A percentile compares a stretch with the other conserved stretches of the same genome.
Conservation (phyloP, 2,329 filamentous ascomycete genomes). For the Trichoderma oligosporum region DNA sequence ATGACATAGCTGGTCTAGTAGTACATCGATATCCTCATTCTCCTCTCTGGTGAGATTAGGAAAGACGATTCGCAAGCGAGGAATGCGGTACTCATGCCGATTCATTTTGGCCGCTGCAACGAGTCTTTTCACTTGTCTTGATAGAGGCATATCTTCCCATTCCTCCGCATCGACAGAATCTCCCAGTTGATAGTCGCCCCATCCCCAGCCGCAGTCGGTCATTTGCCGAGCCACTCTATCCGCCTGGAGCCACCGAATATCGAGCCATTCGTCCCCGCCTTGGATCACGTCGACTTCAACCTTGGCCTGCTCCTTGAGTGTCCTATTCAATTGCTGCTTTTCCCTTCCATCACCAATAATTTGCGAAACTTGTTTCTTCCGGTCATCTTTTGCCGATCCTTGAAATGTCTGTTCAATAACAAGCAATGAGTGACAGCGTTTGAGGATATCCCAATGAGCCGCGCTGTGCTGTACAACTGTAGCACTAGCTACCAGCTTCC, state of each 20-base stretch:
- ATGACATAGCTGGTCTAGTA: conserved; percentile 32
- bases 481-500: conserved; percentile 27
- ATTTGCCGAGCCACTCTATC: conserved; percentile 38
- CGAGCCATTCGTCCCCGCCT: conserved; percentile 35
- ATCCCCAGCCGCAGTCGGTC: conserved; percentile 41
- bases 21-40: conserved; percentile 30
- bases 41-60: conserved; percentile 31
- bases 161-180: conserved; percentile 33
- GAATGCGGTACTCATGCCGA: conserved; percentile 37
- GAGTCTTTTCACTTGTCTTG: conserved; percentile 33
- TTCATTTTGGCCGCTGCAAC: conserved; percentile 37
- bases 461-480: conserved; percentile 25
- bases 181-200: conserved; percentile 35
- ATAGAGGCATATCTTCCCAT: conserved; percentile 35
- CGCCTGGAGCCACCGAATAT: conserved; percentile 30
- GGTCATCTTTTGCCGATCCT: conserved; percentile 29
- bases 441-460: conserved; percentile 34
- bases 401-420: conserved; percentile 34
- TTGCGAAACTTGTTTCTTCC: conserved; percentile 26
- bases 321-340: conserved; percentile 31
- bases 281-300: conserved; percentile 37
- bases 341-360: conserved; percentile 25
- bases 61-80: conserved; percentile 36
- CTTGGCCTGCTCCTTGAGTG: conserved; percentile 33
- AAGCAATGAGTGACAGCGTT: conserved; percentile 31